These are phyloP conservation scores for Debaryomyces maramus DNA, from an alignment of 805 yeast species.

Conservation along the genomic window DNA sequence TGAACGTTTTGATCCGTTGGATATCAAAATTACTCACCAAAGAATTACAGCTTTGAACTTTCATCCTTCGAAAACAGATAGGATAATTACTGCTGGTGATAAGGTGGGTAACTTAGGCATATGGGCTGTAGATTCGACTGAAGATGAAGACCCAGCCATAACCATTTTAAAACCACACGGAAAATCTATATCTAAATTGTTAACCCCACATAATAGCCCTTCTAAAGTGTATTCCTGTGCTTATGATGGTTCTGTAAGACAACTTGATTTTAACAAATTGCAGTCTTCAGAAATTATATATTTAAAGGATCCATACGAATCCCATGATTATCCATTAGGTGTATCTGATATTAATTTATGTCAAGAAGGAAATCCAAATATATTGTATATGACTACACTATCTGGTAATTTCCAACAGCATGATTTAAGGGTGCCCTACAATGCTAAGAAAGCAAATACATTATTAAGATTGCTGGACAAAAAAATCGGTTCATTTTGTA, in stretches of 20 bases:
- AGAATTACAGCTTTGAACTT: conserved; percentile 73
- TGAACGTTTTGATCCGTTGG: conserved; percentile 62
- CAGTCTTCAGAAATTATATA: conserved; percentile 52
- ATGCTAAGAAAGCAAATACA: conserved; percentile 17
- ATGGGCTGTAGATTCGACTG: conserved; percentile 68
- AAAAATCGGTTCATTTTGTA: conserved; percentile 85
- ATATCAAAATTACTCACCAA: conserved; percentile 66
- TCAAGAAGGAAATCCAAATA: conserved; percentile 44
- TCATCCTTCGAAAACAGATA: conserved; percentile 68
- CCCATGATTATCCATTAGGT: conserved; percentile 47
- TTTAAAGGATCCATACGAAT: conserved; percentile 52
- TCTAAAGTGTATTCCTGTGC: conserved; percentile 66
- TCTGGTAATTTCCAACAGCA: conserved; percentile 76
- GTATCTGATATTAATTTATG: conserved; percentile 71
- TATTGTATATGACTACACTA: conserved; percentile 72
- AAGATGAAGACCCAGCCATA: conserved; percentile 48
- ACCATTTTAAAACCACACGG: conserved; percentile 74
- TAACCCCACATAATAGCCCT: conserved; percentile 50
- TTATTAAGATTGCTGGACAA: conserved; percentile 77
- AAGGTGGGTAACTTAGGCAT: conserved; percentile 83
- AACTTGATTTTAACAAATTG: conserved; percentile 63
- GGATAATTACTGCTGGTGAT: conserved; percentile 83
- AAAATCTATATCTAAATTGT: conserved; percentile 65
- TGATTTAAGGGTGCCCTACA: conserved; percentile 58
- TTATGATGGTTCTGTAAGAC: conserved; percentile 85